A percentile compares a stretch with the other conserved stretches of the same genome.
phyloP scores from a whole-genome alignment of 768 basidiomycete genomes.

The Leccinellum albellum region DNA sequence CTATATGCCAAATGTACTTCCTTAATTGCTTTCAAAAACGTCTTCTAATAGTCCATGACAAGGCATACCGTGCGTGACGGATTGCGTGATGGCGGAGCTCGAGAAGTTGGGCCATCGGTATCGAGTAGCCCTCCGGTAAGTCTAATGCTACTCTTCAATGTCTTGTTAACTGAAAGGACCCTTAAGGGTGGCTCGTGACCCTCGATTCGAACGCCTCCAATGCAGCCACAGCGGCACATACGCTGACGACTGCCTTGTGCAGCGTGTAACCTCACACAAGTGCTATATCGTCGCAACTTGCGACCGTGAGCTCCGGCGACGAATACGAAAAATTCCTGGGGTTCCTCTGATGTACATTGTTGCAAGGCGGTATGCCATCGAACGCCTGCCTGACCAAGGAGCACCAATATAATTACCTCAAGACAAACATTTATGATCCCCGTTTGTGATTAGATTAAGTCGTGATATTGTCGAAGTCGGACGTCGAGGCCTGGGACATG shows the following conservation, averaged over 20 bases:
- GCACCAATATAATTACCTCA: conserved; percentile 50
- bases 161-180: conserved; percentile 6
- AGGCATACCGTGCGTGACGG: conserved; percentile 99
- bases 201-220: conserved; percentile 88
- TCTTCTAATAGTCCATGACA: conserved; percentile 6
- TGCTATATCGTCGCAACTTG: conserved; percentile 98
- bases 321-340: conserved; percentile 89
- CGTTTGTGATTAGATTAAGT: not conserved
- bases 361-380: conserved; percentile 87
- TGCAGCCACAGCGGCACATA: conserved; percentile 97
- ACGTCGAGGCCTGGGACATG: not conserved
- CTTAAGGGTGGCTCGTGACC: conserved; percentile 91
- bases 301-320: conserved; percentile 87
- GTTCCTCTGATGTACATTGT: conserved; percentile 98
- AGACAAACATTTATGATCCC: not conserved
- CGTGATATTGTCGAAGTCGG: too few species aligned
- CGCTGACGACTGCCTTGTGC: conserved; percentile 97
- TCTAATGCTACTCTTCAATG: not conserved
- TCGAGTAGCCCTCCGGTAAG: conserved; percentile 88
- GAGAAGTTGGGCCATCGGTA: conserved; percentile 97
- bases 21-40: not conserved
- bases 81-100: conserved; percentile 97
- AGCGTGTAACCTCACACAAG: conserved; percentile 90
- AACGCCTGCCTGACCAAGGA: conserved; percentile 91
- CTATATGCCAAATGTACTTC: conserved; percentile 91